Evolutionary conservation across 768 basidiomycete species (phyloP).

Genomic region (Leucosporidium scottii): DNA sequence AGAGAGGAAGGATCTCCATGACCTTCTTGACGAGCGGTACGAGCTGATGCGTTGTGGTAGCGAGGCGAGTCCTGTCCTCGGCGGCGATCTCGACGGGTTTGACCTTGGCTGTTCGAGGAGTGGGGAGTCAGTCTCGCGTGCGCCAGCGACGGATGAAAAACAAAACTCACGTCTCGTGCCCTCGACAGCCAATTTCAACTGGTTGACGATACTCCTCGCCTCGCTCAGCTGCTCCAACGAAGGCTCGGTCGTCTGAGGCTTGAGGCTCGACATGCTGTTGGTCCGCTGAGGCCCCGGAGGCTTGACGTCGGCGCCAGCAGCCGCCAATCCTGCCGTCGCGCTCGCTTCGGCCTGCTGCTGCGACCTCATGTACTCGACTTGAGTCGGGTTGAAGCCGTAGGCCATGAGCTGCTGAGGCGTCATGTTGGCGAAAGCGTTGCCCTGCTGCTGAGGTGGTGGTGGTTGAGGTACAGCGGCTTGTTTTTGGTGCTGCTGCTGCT

Average conservation of each 20-base stretch:
- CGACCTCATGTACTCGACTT: conserved; percentile 1
- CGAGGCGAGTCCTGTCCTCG: conserved; percentile 17
- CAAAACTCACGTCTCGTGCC: conserved; percentile 9
- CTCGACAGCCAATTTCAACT: conserved; percentile 11
- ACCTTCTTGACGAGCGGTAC: conserved; percentile 29
- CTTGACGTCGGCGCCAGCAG: not conserved
- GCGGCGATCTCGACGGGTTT: conserved; percentile 20
- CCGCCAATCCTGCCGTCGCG: conserved; percentile 2
- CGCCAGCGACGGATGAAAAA: too few relatives aligned
- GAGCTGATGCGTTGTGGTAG: conserved; percentile 21
- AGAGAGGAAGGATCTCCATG: conserved; percentile 33
- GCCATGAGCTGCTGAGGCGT: not conserved
- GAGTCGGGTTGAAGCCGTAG: not conserved
- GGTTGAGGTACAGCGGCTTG: not conserved
- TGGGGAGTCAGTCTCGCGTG: too few relatives aligned
- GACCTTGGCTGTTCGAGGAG: conserved; percentile 9
- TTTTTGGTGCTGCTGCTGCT: conserved; percentile 15
- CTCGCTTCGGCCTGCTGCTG: conserved; percentile 5
- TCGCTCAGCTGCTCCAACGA: conserved; percentile 20
- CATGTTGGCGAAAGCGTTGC: not conserved
- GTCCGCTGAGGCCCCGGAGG: conserved; percentile 8
- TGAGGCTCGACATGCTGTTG: conserved; percentile 11
- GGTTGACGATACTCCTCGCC: conserved; percentile 8
- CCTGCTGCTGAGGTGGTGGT: not conserved
- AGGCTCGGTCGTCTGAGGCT: conserved; percentile 9